A percentile compares a stretch with the other conserved stretches of the same genome.
Evolutionary conservation across 495 filamentous ascomycete genomes (phyloP).

Genomic region (Talaromyces ruber): DNA sequence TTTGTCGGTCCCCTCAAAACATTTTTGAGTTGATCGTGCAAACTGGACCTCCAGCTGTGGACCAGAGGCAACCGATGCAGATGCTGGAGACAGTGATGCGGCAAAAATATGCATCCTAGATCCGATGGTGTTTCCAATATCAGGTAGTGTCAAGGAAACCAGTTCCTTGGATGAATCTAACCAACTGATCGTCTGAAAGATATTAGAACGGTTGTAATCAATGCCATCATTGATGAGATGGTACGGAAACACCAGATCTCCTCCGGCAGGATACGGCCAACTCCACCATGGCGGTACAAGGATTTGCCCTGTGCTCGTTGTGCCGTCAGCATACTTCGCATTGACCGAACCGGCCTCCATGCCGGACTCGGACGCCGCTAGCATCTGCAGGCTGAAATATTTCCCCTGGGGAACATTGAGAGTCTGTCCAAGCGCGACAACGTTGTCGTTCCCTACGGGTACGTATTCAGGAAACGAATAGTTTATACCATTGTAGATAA

Average conservation of each 20-base stretch:
- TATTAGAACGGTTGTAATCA: not conserved
- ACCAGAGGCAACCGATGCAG: not conserved
- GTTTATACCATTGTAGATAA: too few relatives aligned
- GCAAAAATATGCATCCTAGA: constrained; percentile 17
- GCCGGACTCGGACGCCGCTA: not conserved
- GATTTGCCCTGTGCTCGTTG: not conserved
- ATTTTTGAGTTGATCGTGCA: constrained; percentile 44
- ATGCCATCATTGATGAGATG: not conserved
- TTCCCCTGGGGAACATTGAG: not conserved
- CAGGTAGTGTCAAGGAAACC: not conserved
- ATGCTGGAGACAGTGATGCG: constrained; percentile 9
- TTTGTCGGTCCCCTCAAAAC: constrained; percentile 29
- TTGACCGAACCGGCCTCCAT: not conserved
- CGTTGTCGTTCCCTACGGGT: not conserved
- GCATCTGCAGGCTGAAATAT: not conserved
- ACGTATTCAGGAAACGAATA: not conserved
- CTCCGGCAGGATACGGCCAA: not conserved
- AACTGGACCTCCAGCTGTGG: constrained; percentile 42
- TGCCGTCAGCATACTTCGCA: not conserved
- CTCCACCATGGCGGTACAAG: not conserved
- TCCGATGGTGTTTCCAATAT: not conserved
- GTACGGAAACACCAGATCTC: not conserved
- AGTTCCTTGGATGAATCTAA: not conserved
- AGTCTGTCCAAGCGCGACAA: not conserved
- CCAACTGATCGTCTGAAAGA: not conserved